These are phyloP conservation scores for Ambrosiella beaveri DNA, from an alignment of 2,329 filamentous ascomycete species.

Conservation along the genomic window DNA sequence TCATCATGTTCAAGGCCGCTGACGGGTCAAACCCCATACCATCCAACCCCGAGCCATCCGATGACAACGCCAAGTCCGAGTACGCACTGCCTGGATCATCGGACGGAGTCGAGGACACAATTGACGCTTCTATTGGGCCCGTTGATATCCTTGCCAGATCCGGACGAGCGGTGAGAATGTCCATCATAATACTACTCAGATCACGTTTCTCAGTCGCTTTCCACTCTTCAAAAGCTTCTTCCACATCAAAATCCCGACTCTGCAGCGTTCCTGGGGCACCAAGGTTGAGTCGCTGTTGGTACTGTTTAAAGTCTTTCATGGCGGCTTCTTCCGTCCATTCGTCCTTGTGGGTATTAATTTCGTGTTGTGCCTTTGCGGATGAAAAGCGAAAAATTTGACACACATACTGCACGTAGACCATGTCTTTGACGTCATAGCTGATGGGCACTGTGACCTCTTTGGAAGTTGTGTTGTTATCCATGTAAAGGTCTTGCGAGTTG, in stretches of 20 bases:
- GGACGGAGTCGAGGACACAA: conserved; percentile 27
- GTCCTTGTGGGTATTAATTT: conserved; percentile 66
- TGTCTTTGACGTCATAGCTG: conserved; percentile 89
- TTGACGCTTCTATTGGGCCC: conserved; percentile 35
- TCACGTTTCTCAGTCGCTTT: conserved; percentile 77
- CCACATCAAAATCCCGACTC: conserved; percentile 73
- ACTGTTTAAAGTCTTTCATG: conserved; percentile 77
- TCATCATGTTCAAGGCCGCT: conserved; percentile 44
- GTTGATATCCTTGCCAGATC: conserved; percentile 65
- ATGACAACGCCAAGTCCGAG: conserved; percentile 33
- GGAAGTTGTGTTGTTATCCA: conserved; percentile 35
- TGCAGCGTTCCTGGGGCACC: conserved; percentile 61
- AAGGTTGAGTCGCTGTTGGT: conserved; percentile 74
- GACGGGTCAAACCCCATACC: conserved; percentile 13
- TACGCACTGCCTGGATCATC: conserved; percentile 33
- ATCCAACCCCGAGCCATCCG: conserved; percentile 27
- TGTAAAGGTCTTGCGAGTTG: conserved; percentile 70
- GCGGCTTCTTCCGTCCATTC: conserved; percentile 86
- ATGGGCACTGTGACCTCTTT: conserved; percentile 70
- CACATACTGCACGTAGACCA: conserved; percentile 81
- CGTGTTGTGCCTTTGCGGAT: conserved; percentile 63
- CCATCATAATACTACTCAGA: conserved; percentile 82
- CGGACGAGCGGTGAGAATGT: conserved; percentile 71
- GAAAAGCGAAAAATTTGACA: conserved; percentile 70
- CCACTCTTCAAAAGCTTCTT: conserved; percentile 79